phyloP scores from a whole-genome alignment of 768 basidiomycete genomes.

The Clitopilus hobsonii region DNA sequence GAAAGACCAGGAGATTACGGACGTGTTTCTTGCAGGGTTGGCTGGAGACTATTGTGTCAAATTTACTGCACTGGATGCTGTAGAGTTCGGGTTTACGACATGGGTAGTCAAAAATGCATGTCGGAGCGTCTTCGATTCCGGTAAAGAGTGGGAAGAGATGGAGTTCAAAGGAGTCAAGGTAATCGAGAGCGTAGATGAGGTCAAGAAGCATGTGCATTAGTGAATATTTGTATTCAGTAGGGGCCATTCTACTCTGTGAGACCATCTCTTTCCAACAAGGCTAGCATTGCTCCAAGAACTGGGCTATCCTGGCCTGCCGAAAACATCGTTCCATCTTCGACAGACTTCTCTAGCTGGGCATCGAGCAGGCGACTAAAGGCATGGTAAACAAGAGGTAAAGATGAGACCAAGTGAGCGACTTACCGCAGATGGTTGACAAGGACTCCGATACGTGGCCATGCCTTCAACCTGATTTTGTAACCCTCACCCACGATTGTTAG shows the following conservation, averaged over 20 bases:
- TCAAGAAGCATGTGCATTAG: slow-evolving; percentile 12
- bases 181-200: slow-evolving; percentile 20
- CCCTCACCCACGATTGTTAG: slow-evolving; percentile 56
- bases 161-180: slow-evolving; percentile 27
- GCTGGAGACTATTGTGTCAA: slow-evolving; percentile 81
- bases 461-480: slow-evolving; percentile 56
- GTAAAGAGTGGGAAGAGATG: slow-evolving; percentile 32
- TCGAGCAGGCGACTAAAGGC: slow-evolving; percentile 59
- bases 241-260: slow-evolving; percentile 6
- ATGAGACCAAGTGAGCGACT: slow-evolving; percentile 10
- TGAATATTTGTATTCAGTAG: not conserved
- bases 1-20: slow-evolving; percentile 38
- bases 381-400: not conserved
- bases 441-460: slow-evolving; percentile 89
- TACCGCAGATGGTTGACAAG: slow-evolving; percentile 84
- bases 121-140: slow-evolving; percentile 32
- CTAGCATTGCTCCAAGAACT: slow-evolving; percentile 39
- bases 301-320: slow-evolving; percentile 43
- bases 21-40: slow-evolving; percentile 61
- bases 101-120: slow-evolving; percentile 48
- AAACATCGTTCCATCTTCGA: slow-evolving; percentile 57
- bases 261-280: slow-evolving; percentile 18
- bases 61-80: slow-evolving; percentile 49
- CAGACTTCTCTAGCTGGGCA: slow-evolving; percentile 55
- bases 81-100: slow-evolving; percentile 42